Base-by-base conservation (phyloP, 768 basidiomycete genomes). In the Gymnopilus dilepis region DNA sequence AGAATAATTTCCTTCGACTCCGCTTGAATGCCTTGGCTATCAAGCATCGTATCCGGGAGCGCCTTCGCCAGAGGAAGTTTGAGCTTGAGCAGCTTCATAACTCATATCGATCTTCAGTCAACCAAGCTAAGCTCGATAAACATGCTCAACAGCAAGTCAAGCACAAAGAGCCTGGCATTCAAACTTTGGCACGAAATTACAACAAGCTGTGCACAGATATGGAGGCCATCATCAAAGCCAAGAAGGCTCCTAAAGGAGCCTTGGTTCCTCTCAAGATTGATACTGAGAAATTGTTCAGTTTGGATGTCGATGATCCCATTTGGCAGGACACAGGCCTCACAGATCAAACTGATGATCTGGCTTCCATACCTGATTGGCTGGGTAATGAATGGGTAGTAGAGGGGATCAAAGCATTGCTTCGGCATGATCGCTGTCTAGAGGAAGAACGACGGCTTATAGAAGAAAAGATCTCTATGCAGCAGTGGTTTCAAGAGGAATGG, bases 261-360 rank as follows among this genome's bases (percentile, higher is more conserved):
- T 12, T 67, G 12, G 47, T 59, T 1, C 77, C 76, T 12, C 41
- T 53, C 6, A 52, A 48, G 8, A 73, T 77, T 34, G 56, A 64
- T 0, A 24, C 21, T 9, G 54, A 68, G 12, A 61, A 64, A 1
- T 42, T 78, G 4, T 78, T 70, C 41, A 55, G 57, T 1, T 64
- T 78, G 0, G 75, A 77, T 65, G 73, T 78, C 21, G 75, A 77
- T 66, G 74, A 76, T 60, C 60, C 63, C 15, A 75, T 77, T n/a
- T 78, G 77, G 74, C 68, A 75, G 54, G 72, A 76, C 56, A 24
- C 67, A 34, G 73, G 73, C 2, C 64, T 77, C 4, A 51, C 31
- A n/a, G 65, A 62, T 31, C 68, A 73, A 22, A 67, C 70, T 41
- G 19, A 37, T 48, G 41, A 50, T 12, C 6, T n/a, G 17, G 19